A percentile compares a stretch with the other conserved stretches of the same genome.
Conservation (phyloP, 1,139 yeast species). For the Saccharomycopsis crataegensis region DNA sequence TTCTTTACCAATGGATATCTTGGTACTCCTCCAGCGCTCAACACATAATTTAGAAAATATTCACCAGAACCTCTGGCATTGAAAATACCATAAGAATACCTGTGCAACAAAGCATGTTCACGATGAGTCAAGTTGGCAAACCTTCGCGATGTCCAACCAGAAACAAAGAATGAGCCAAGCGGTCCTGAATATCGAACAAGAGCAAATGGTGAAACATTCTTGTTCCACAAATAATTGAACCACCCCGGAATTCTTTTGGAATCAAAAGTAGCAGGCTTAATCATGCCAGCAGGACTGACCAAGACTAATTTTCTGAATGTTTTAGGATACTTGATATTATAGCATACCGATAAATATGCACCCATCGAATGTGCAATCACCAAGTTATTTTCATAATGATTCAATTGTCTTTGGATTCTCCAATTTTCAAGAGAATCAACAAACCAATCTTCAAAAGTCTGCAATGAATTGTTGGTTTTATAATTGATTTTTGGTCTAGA, state of each 20-base stretch:
- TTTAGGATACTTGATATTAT: slow-evolving; percentile 38
- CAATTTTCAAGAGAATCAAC: slow-evolving; percentile 43
- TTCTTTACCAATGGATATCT: slow-evolving; percentile 48
- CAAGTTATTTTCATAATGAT: slow-evolving; percentile 31
- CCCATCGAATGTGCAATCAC: slow-evolving; percentile 61
- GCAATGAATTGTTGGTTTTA: slow-evolving; percentile 21
- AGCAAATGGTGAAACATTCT: slow-evolving; percentile 62
- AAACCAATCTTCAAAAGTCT: slow-evolving; percentile 44
- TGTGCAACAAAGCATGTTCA: slow-evolving; percentile 45
- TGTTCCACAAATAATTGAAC: slow-evolving; percentile 62
- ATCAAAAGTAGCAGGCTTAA: slow-evolving; percentile 32
- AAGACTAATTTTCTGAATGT: slow-evolving; percentile 42
- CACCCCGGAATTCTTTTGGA: slow-evolving; percentile 50
- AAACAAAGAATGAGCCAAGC: slow-evolving; percentile 60
- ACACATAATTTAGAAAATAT: slow-evolving; percentile 58
- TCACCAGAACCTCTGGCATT: slow-evolving; percentile 71
- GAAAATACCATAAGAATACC: slow-evolving; percentile 63
- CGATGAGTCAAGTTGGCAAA: slow-evolving; percentile 42
- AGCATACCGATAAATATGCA: slow-evolving; percentile 45
- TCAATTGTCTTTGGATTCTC: slow-evolving; percentile 32
- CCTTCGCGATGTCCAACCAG: slow-evolving; percentile 71
- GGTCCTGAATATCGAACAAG: slow-evolving; percentile 58
- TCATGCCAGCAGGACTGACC: slow-evolving; percentile 63
- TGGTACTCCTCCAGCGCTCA: slow-evolving; percentile 74
- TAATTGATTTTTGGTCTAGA: slow-evolving; percentile 51